Conservation (phyloP, 176 grass and related monocot species). For the Alopecurus myosuroides region DNA sequence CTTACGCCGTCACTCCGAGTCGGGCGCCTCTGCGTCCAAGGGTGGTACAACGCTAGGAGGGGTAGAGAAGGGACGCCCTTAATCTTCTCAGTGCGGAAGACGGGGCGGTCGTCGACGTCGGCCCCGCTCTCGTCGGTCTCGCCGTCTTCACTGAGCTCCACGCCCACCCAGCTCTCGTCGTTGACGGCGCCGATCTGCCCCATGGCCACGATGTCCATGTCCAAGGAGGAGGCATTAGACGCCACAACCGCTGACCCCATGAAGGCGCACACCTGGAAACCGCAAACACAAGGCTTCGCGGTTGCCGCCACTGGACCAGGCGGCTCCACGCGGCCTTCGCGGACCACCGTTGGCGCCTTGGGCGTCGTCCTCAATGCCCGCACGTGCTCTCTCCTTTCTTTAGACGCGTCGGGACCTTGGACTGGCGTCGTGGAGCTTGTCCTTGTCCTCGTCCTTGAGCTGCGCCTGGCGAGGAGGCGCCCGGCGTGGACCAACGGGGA, state of each 20-base stretch:
- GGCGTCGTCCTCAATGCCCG: conserved; percentile 29
- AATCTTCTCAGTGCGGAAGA: conserved; percentile 63
- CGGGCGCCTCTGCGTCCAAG: no score
- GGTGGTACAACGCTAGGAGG: no score
- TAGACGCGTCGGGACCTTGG: no score
- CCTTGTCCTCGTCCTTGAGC: no score
- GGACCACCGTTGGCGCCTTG: conserved; percentile 46
- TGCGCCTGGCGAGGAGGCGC: no score
- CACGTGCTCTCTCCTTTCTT: background rate
- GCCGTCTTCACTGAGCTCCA: conserved; percentile 42
- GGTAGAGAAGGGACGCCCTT: conserved; percentile 48
- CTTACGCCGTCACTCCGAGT: no score
- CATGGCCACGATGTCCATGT: conserved; percentile 42
- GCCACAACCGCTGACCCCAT: conserved; percentile 40
- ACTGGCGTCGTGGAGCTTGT: no score
- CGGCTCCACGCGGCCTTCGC: conserved; percentile 2
- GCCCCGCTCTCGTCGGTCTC: conserved; percentile 15
- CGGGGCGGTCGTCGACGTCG: conserved; percentile 44
- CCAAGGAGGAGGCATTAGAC: conserved; percentile 37
- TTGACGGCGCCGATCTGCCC: conserved; percentile 41
- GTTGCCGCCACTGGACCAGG: background rate
- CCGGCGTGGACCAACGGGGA: no score
- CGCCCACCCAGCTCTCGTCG: conserved; percentile 49
- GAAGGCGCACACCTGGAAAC: conserved; percentile 55
- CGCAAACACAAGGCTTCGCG: conserved; percentile 31